A percentile compares a stretch with the other conserved stretches of the same genome.
Conservation (phyloP, 2,329 filamentous ascomycete genomes). For the Microsporum ferrugineum region DNA sequence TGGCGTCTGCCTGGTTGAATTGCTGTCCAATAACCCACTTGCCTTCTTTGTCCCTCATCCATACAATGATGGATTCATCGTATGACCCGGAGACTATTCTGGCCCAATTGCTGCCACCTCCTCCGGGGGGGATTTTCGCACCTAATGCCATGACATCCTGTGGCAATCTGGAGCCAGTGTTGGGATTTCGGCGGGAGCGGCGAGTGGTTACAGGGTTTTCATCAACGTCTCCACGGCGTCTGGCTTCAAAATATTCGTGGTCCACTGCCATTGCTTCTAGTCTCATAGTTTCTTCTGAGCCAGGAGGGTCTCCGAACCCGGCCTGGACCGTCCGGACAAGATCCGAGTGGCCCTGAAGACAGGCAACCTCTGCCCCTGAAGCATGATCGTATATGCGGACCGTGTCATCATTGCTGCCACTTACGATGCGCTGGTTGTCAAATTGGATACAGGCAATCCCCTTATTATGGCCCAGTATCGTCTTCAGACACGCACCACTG, state of each 20-base stretch:
- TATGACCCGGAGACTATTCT: conserved; percentile 97
- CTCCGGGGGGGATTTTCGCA: conserved; percentile 78
- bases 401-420: conserved; percentile 89
- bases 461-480: conserved; percentile 77
- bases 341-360: conserved; percentile 66
- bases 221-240: conserved; percentile 35
- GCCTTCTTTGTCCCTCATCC: conserved; percentile 75
- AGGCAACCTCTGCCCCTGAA: conserved; percentile 79
- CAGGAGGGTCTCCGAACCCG: conserved; percentile 79
- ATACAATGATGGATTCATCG: conserved; percentile 90
- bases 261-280: conserved; percentile 64
- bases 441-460: conserved; percentile 97
- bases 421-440: conserved; percentile 84
- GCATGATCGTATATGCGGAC: conserved; percentile 88
- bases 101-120: conserved; percentile 76
- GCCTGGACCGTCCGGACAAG: conserved; percentile 92
- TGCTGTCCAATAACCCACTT: conserved; percentile 70
- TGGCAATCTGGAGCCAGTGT: conserved; percentile 63
- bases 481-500: conserved; percentile 62
- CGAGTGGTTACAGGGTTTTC: conserved; percentile 42
- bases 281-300: conserved; percentile 63
- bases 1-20: conserved; percentile 52
- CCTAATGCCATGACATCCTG: conserved; percentile 65
- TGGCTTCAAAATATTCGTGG: conserved; percentile 54
- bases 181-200: conserved; percentile 42